Conservation (phyloP, 2,329 filamentous ascomycete species). For the Alternaria sp. region DNA sequence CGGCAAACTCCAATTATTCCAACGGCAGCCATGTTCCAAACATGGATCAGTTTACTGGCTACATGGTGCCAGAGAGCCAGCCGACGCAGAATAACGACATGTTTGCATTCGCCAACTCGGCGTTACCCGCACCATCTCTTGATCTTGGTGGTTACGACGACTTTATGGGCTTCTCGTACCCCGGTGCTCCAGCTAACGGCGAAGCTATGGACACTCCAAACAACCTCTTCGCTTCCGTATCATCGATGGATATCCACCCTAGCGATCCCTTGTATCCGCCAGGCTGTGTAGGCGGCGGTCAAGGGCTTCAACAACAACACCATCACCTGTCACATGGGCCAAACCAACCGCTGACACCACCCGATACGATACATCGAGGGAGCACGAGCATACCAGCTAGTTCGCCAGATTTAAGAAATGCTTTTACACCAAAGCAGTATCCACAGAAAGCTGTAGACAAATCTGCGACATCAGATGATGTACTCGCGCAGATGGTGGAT, state of each 20-base stretch:
- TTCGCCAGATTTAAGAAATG: background rate
- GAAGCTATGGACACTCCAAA: background rate
- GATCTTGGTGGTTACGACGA: conserved; percentile 4
- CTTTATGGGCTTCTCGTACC: conserved; percentile 7
- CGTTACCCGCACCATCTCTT: background rate
- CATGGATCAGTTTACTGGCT: conserved; percentile 4
- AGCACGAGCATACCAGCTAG: background rate
- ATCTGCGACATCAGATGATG: background rate
- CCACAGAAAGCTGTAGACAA: background rate
- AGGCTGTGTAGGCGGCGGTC: background rate
- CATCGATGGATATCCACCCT: background rate
- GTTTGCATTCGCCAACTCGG: background rate
- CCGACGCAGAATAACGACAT: background rate
- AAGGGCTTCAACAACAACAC: background rate
- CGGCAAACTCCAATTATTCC: background rate
- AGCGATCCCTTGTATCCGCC: background rate
- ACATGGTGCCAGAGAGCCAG: background rate
- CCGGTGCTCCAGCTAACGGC: background rate
- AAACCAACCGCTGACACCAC: conserved; percentile 2
- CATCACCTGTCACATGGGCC: background rate
- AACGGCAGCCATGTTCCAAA: background rate
- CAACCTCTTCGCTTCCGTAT: background rate
- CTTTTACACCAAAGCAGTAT: background rate
- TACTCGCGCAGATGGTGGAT: conserved; percentile 5
- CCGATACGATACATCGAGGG: conserved; percentile 1